Base-by-base conservation (phyloP, 345 rosid genomes). In the Citrus maxima region DNA sequence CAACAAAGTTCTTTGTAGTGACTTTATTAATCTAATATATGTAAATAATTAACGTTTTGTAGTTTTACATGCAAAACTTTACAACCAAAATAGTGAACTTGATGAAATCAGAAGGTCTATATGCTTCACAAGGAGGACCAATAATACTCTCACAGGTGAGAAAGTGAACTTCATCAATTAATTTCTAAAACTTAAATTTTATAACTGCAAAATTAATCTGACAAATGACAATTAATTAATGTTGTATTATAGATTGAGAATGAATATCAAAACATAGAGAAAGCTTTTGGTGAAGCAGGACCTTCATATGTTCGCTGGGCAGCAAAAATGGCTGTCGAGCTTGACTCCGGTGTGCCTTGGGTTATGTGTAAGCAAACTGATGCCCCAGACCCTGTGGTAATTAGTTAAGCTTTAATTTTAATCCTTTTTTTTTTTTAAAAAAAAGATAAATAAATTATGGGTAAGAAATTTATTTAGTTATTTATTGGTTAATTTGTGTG, bases 51-150 rank as follows among this genome's bases (percentile, higher is more conserved):
- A 40, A 40, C 46, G 32, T 75, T 42, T 28, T 63, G 78, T 60
- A 91, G 93, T 87, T 70, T 70, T 84, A 87, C 85, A 93, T 93
- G 99, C 88, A 81, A 80, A 90, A 81, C 60, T 95, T 93, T 75
- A 90, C 95, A 0, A 78, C 85, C 37, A 91, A 90, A 71, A 87
- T 95, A 49, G 95, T 92, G 67, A 80, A 82, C 77, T 61, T 96
- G 91, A 89, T 96, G 97, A 89, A 92, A 73, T 87, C 94, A 4
- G 91, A 94, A 76, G 86, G 86, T 7, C 80, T 96, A 64, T 96
- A 83, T 80, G 99, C 98, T 82, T 90, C 97, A 2, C 98, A 90
- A 60, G 95, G 99, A 65, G 99, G 99, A 62, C 99, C 99, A n/a
- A 90, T 94, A 59, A 94, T 96, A 80, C 82, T 96, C 4, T 94